Evolutionary conservation across 148 eudicot species (phyloP).

Genomic region (Cornus suecica): DNA sequence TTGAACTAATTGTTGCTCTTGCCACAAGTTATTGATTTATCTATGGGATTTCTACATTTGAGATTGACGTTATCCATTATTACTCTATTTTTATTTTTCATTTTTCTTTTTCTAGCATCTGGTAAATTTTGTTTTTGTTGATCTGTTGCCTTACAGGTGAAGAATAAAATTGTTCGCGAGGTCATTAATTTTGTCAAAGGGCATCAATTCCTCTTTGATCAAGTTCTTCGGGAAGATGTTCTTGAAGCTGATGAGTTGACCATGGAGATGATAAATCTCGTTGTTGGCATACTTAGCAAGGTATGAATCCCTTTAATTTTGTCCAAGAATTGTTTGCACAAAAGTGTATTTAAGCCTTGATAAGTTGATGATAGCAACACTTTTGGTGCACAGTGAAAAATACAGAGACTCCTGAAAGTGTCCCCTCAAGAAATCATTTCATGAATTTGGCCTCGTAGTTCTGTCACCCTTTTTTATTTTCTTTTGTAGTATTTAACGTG

Average conservation of each 20-base stretch:
- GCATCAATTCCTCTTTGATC: constrained; percentile 85
- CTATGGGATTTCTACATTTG: neutral
- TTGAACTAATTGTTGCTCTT: neutral
- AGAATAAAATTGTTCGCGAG: constrained; percentile 90
- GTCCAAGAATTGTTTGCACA: neutral
- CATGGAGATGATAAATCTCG: constrained; percentile 83
- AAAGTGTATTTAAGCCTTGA: neutral
- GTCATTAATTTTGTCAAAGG: constrained; percentile 79
- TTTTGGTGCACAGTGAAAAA: neutral
- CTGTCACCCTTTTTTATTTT: neutral
- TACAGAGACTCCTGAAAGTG: neutral
- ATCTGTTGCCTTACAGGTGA: constrained; percentile 49
- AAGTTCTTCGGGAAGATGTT: constrained; percentile 66
- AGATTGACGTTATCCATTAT: constrained; percentile 1
- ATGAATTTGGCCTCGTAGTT: neutral
- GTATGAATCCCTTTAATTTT: constrained; percentile 24
- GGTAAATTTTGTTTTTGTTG: neutral
- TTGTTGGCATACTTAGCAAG: constrained; percentile 87
- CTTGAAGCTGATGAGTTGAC: constrained; percentile 62
- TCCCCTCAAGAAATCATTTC: neutral
- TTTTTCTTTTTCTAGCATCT: constrained; percentile 1
- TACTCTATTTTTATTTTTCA: neutral
- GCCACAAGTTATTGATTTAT: neutral
- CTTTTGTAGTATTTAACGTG: neutral
- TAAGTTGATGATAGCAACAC: neutral